Evolutionary conservation across 148 eudicot genomes (phyloP), one percentile per base, ranked within the genome.

Genomic region (Fagopyrum tataricum): DNA sequence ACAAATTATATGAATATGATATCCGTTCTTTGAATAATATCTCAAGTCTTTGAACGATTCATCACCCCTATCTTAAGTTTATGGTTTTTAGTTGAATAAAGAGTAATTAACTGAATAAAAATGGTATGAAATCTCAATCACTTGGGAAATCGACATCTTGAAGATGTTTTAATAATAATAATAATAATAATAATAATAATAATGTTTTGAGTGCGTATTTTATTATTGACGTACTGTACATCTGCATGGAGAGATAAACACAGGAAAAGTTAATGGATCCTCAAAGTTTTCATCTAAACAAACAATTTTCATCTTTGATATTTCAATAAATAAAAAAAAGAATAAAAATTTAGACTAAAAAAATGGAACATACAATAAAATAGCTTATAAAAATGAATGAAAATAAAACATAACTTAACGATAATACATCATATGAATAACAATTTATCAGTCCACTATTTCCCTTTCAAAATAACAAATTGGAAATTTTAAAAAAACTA

Each of bases 191-290:
- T 26, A 26, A 2, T 24, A 39, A 21, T 59, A 39, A 5, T 59
- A 59, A 59, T 23, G 64, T 23, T 58, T 23, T 51, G 56, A 51
- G 56, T 51, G 56, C n/a, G 58, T 17, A 21, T 21, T 56, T 62
- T 31, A 31, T 62, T 62, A 18, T 31, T 37, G 68, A 62, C n/a
- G n/a, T n/a, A n/a, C 68, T 62, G 41, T 7, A 41, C 68, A 62
- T 62, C 68, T 62, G 68, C 68, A 62, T 62, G 68, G 68, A 62
- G n/a, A n/a, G 43, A 41, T 62, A 62, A 31, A 42, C 68, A 62
- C 14, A 62, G 68, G 68, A 31, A 62, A 42, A 62, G 18, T 62
- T 62, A 42, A 62, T 42, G 68, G 68, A 42, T 42, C 68, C 43
- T 62, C 37, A 4, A 26, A 56, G 2, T 0, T 62, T 62, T 14